A percentile compares a stretch with the other conserved stretches of the same genome.
phyloP scores from a whole-genome alignment of 345 rosid genomes.

The Lumnitzera racemosa region DNA sequence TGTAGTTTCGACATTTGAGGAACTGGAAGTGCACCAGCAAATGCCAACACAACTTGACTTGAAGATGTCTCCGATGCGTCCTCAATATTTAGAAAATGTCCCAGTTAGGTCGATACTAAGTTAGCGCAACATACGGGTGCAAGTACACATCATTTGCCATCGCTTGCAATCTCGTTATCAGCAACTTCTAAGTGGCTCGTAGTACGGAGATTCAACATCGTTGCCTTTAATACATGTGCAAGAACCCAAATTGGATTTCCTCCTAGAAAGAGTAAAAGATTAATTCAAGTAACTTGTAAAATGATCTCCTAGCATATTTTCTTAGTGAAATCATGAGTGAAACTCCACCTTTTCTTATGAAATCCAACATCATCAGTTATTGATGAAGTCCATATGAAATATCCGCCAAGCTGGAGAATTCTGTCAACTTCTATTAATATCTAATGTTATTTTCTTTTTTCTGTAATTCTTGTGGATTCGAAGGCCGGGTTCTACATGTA shows the following conservation, averaged over 20 bases:
- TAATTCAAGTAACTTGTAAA: slow-evolving; percentile 24
- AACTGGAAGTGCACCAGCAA: too few relatives aligned
- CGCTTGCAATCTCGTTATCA: slow-evolving; percentile 72
- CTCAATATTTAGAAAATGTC: too few relatives aligned
- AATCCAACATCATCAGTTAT: slow-evolving; percentile 53
- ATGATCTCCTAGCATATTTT: slow-evolving; percentile 86
- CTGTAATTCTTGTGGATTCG: too few relatives aligned
- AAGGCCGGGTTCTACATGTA: too few relatives aligned
- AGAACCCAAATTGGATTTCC: slow-evolving; percentile 75
- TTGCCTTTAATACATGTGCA: slow-evolving; percentile 65
- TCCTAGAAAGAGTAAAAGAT: slow-evolving; percentile 23
- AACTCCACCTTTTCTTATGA: slow-evolving; percentile 63
- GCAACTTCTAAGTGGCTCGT: slow-evolving; percentile 79
- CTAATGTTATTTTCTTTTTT: too few relatives aligned
- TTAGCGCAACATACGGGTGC: too few relatives aligned
- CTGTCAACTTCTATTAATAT: slow-evolving; percentile 76
- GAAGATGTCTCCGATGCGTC: too few relatives aligned
- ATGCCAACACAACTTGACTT: too few relatives aligned
- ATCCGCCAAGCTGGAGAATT: slow-evolving; percentile 92
- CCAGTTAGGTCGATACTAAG: too few relatives aligned
- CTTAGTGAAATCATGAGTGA: slow-evolving; percentile 57
- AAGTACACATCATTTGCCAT: slow-evolving; percentile 25
- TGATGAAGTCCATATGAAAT: slow-evolving; percentile 97
- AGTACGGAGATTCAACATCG: slow-evolving; percentile 87
- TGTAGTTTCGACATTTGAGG: too few relatives aligned